Conservation (phyloP, 2,329 filamentous ascomycete species). For the Amphichorda felina region DNA sequence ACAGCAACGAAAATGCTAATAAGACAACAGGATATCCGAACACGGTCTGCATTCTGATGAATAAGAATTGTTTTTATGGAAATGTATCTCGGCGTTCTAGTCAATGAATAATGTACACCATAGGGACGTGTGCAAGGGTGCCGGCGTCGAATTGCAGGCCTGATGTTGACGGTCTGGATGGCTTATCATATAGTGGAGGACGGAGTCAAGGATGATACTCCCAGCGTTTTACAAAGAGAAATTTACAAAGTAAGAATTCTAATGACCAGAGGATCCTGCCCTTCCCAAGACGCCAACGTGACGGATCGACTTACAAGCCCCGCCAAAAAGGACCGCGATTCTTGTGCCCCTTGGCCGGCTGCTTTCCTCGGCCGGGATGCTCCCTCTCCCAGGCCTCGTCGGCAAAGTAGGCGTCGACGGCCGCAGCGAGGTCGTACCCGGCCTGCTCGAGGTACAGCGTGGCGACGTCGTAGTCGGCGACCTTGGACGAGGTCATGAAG, state of each 20-base stretch:
- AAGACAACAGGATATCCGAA: conserved; percentile 38
- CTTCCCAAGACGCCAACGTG: no score
- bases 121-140: background rate
- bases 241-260: no score
- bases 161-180: no score
- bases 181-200: no score
- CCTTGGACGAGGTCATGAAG: conserved; percentile 72
- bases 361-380: conserved; percentile 22
- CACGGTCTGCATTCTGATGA: conserved; percentile 44
- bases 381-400: conserved; percentile 68
- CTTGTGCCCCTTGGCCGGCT: background rate
- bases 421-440: conserved; percentile 52
- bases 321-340: conserved; percentile 1
- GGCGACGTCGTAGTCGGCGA: conserved; percentile 65
- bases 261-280: no score
- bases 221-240: no score
- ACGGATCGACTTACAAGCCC: background rate
- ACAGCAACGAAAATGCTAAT: conserved; percentile 12
- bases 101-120: conserved; percentile 1
- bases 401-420: conserved; percentile 51
- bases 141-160: background rate
- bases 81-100: background rate
- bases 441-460: conserved; percentile 62
- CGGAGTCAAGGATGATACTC: background rate
- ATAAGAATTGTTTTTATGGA: background rate